phyloP scores from a whole-genome alignment of 495 filamentous ascomycete species.

The Tuber indicum region DNA sequence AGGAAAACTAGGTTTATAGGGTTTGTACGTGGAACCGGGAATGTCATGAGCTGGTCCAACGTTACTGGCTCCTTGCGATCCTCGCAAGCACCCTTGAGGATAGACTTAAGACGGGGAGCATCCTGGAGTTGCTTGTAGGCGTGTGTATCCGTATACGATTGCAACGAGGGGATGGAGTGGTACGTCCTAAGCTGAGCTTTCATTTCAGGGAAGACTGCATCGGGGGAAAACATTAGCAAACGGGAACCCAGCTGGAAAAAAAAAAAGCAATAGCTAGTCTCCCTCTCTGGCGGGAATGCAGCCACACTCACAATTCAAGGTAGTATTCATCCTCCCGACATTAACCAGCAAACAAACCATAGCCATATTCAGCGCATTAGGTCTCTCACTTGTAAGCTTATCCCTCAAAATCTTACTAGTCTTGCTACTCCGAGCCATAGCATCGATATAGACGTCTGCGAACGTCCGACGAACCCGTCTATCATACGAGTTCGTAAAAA shows the following conservation, averaged over 20 bases:
- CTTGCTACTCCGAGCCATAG: slow-evolving; percentile 97
- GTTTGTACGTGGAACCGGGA: slow-evolving; percentile 73
- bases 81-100: slow-evolving; percentile 93
- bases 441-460: slow-evolving; percentile 93
- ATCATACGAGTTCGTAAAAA: slow-evolving; percentile 82
- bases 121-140: slow-evolving; percentile 98
- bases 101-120: slow-evolving; percentile 91
- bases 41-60: slow-evolving; percentile 68
- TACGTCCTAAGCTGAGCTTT: slow-evolving; percentile 95
- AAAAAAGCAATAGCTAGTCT: slow-evolving; percentile 73
- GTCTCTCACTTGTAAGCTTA: slow-evolving; percentile 86
- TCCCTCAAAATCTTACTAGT: slow-evolving; percentile 97
- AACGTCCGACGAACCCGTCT: slow-evolving; percentile 70
- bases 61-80: slow-evolving; percentile 81
- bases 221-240: slow-evolving; percentile 13
- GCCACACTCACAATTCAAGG: slow-evolving; percentile 73
- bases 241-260: slow-evolving; percentile 36
- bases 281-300: slow-evolving; percentile 68
- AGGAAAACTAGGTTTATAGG: slow-evolving; percentile 97
- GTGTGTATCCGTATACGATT: slow-evolving; percentile 88
- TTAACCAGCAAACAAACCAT: slow-evolving; percentile 99
- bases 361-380: slow-evolving; percentile 92
- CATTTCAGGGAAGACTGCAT: slow-evolving; percentile 95
- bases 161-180: slow-evolving; percentile 92
- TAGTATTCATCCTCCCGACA: slow-evolving; percentile 97